Conservation (phyloP, 176 grass and related monocot species). For the Aegilops longissima region DNA sequence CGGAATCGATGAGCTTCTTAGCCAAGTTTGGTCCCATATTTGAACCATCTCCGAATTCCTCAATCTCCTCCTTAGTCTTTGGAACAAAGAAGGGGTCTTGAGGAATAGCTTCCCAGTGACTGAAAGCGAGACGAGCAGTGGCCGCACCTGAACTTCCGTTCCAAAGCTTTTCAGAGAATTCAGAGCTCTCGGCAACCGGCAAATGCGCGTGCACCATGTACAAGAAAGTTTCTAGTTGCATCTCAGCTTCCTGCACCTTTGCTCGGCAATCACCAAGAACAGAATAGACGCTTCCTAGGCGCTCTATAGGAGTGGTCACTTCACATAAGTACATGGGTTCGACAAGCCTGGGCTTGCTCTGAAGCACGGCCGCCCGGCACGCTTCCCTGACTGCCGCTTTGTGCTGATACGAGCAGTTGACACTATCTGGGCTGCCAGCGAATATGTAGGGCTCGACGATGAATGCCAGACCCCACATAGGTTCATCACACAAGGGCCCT, state of each 20-base stretch:
- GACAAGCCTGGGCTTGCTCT: constrained; percentile 89
- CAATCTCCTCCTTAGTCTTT: constrained; percentile 81
- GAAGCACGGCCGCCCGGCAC: constrained; percentile 69
- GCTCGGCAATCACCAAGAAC: constrained; percentile 75
- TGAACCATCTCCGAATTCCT: constrained; percentile 90
- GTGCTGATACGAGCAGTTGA: constrained; percentile 65
- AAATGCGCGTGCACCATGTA: constrained; percentile 83
- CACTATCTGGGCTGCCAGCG: constrained; percentile 43
- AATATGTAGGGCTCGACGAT: constrained; percentile 79
- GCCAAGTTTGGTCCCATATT: constrained; percentile 81
- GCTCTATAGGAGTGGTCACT: constrained; percentile 65
- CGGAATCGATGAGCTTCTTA: constrained; percentile 80
- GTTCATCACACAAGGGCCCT: constrained; percentile 90
- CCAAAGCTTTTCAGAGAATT: constrained; percentile 76
- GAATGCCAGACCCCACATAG: constrained; percentile 87
- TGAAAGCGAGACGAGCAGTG: constrained; percentile 76
- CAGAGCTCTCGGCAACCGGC: constrained; percentile 75
- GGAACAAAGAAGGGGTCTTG: constrained; percentile 86
- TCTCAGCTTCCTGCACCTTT: constrained; percentile 79
- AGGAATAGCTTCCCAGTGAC: constrained; percentile 79
- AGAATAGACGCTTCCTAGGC: constrained; percentile 63
- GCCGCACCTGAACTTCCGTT: constrained; percentile 63
- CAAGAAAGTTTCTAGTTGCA: constrained; percentile 79
- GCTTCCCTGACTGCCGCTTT: constrained; percentile 86
- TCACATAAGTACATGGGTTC: constrained; percentile 89